These are phyloP conservation scores for Vanderwaltozyma verrucispora DNA, from an alignment of 805 yeast genomes.

Conservation along the genomic window DNA sequence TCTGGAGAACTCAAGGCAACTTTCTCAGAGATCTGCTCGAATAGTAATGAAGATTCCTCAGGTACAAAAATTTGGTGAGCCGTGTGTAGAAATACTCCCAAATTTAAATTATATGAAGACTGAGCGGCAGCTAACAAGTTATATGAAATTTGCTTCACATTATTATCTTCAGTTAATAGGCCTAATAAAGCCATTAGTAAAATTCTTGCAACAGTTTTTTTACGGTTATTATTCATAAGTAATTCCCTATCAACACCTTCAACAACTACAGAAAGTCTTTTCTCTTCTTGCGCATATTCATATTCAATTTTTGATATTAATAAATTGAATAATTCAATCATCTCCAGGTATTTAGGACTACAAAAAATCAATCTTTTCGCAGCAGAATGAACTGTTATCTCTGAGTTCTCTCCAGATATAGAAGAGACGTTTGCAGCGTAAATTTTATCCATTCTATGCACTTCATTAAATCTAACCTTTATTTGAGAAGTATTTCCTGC, in stretches of 20 bases:
- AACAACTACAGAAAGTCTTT: neutral
- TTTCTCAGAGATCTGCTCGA: slow-evolving; percentile 42
- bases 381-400: slow-evolving; percentile 34
- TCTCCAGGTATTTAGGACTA: slow-evolving; percentile 43
- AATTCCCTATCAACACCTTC: neutral
- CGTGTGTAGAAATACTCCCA: slow-evolving; percentile 44
- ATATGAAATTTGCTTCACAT: slow-evolving; percentile 53
- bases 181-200: slow-evolving; percentile 59
- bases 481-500: slow-evolving; percentile 20
- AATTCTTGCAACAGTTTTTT: slow-evolving; percentile 11
- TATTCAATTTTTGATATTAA: slow-evolving; percentile 43
- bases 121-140: slow-evolving; percentile 49
- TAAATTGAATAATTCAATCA: slow-evolving; percentile 56
- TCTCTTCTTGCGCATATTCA: slow-evolving; percentile 16
- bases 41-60: slow-evolving; percentile 48
- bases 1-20: slow-evolving; percentile 45
- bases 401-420: slow-evolving; percentile 37
- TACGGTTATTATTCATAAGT: neutral
- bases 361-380: slow-evolving; percentile 20
- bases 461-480: slow-evolving; percentile 31
- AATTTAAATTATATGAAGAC: slow-evolving; percentile 43
- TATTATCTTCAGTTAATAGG: slow-evolving; percentile 43
- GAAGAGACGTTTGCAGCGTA: slow-evolving; percentile 30
- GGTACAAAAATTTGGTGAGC: slow-evolving; percentile 57
- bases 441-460: slow-evolving; percentile 33